Base-by-base conservation (phyloP, 352 stramenopile genomes). In the Chrysophaeum taylorii region DNA sequence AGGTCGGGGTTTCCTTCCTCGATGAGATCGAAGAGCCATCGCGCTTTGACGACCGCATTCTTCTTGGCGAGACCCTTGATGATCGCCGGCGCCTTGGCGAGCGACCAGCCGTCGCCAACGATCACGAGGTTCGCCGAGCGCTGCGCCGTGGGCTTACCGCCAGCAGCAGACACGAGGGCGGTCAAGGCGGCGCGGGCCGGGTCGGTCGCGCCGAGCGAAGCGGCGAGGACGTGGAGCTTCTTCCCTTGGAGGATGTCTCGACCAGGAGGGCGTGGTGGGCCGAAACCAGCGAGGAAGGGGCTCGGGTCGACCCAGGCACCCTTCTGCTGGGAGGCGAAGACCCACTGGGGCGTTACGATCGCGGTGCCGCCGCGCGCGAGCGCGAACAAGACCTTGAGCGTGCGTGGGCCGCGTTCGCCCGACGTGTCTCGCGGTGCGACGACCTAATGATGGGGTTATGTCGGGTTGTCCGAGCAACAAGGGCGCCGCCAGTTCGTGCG, bases 351-450 rank as follows among this genome's bases (percentile, higher is more conserved):
- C 7, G 27, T 16, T 7, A 63, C 52, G 52, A 63, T 63, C 9
- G 52, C 52, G 33, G 27, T 41, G 52, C 52, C 52, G 52, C 52
- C 52, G 52, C 52, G 52, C 33, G 52, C 52, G 52, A 63, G 52
- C 25, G 52, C 52, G 52, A 63, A 63, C 9, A 63, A 31, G 4
- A 63, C 52, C 52, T 63, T 63, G 52, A 63, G 52, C 52, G 52
- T 63, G 9, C 52, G 52, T 15, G 52, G 25, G 2, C 27, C 27
- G 5, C 23, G 5, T 12, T 15, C 29, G 7, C 2, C 29, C 52
- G 14, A 2, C 25, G 14, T 4, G 27, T 16, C 39, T 15, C 12
- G 12, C 33, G 14, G 2, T 5, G 25, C 29, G 14, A 48, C 21
- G 14, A 48, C 14, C 14, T 21, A 48, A 48, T 21, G 21, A 48